Evolutionary conservation across 2,329 filamentous ascomycete genomes (phyloP), one percentile per base, ranked within the genome.

Genomic region (Piedraia hortae): DNA sequence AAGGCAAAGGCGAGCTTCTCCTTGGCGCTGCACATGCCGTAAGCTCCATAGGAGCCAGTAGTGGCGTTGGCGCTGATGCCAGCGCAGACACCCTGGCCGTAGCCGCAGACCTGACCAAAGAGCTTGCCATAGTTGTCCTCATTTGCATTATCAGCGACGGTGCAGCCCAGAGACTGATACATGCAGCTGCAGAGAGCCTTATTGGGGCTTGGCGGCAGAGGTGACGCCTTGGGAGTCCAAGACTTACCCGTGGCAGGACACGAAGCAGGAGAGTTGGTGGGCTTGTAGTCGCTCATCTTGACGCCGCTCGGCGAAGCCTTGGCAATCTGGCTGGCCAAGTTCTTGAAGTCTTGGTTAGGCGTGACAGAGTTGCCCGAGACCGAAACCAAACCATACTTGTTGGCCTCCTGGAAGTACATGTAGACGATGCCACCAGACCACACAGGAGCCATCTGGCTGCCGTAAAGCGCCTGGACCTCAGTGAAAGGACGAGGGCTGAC

Each of bases 341-440:
- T 58, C 26, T 58, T 57, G 50, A 73, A 97, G 50, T 90, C 24
- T 16, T 62, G 46, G 35, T 75, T 57, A 31, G 67, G 71, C 31
- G 49, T 58, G 31, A 70, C 72, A 19, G 50, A 50, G 39, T 53
- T 50, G 37, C 59, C 58, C 21, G 51, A 42, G 28, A 75, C 44
- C 27, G 56, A 47, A 28, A 80, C 68, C 19, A 90, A 60, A 59
- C 72, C 85, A 41, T 75, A 97, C 44, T 91, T 54, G 54, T 93
- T 93, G 28, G 45, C 53, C 47, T 90, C 80, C 54, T 90, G 60
- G 54, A 78, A 82, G 56, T 85, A 97, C 77, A 90, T 89, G 62
- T 93, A 97, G 44, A 93, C 78, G 34, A 97, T 90, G 50, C 82
- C 85, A 36, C 85, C 85, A 25, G 74, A 88, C 64, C 85, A 85